phyloP scores from a whole-genome alignment of 2,329 filamentous ascomycete species.

The Cladosporium sphaerospermum region DNA sequence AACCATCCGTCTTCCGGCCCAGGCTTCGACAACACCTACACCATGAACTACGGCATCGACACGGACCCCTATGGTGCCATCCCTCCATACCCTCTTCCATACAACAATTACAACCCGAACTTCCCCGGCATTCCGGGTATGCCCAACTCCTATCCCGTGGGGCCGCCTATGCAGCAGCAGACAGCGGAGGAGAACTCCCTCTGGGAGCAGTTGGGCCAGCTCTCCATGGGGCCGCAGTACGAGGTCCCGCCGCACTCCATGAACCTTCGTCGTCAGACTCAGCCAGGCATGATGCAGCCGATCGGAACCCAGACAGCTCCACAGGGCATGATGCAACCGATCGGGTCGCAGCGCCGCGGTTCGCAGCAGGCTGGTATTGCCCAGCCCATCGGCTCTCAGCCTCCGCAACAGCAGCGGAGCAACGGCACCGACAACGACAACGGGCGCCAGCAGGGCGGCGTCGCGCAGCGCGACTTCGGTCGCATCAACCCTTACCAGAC shows the following conservation, averaged over 20 bases:
- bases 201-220: not conserved
- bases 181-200: too few relatives aligned
- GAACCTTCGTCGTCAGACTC: not conserved
- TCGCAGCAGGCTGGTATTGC: not conserved
- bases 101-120: constrained; percentile 30
- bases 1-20: constrained; percentile 6
- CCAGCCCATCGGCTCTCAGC: not conserved
- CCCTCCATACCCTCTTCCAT: constrained; percentile 27
- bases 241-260: not conserved
- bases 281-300: constrained; percentile 3
- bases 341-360: not conserved
- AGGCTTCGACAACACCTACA: constrained; percentile 24
- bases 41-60: constrained; percentile 28
- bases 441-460: constrained; percentile 1
- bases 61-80: constrained; percentile 30
- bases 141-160: constrained; percentile 25
- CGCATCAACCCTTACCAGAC: not conserved
- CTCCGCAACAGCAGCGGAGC: not conserved
- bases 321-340: not conserved
- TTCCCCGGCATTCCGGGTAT: constrained; percentile 29
- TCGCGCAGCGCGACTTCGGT: constrained; percentile 6
- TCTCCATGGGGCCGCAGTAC: not conserved
- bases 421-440: not conserved
- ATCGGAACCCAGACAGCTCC: not conserved
- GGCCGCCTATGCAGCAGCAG: not conserved